Percentiles rank a stretch among this genome's conserved stretches.
These are phyloP conservation scores for Gaeumannomyces tritici DNA, from an alignment of 2,329 filamentous ascomycete genomes.

Conservation along the genomic window DNA sequence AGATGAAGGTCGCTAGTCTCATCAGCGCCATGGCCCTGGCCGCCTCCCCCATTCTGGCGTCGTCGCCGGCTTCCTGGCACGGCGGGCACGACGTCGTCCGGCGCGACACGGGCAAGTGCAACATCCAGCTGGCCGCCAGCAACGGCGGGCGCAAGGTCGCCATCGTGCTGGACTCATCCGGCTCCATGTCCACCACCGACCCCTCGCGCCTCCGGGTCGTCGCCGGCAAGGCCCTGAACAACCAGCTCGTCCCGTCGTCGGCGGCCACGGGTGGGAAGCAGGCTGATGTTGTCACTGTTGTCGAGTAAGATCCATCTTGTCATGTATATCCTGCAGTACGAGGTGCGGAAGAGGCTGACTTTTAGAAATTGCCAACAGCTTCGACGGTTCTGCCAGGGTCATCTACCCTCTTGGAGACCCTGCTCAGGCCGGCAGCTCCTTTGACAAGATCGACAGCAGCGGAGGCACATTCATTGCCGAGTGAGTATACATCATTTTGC, in stretches of 20 bases:
- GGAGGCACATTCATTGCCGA: slow-evolving; percentile 10
- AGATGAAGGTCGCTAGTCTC: not conserved
- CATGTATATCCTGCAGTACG: not conserved
- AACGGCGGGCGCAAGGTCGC: slow-evolving; percentile 9
- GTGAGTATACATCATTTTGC: not conserved
- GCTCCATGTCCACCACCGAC: slow-evolving; percentile 11
- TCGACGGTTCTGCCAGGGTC: slow-evolving; percentile 8
- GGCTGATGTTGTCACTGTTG: slow-evolving; percentile 10
- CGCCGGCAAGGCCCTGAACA: slow-evolving; percentile 10
- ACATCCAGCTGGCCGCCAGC: slow-evolving; percentile 8
- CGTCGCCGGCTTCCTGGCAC: not conserved
- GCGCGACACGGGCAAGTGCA: slow-evolving; percentile 7
- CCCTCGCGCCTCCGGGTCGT: slow-evolving; percentile 8
- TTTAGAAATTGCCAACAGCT: slow-evolving; percentile 4
- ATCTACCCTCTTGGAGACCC: slow-evolving; percentile 12
- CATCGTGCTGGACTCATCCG: slow-evolving; percentile 12
- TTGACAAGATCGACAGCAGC: slow-evolving; percentile 10
- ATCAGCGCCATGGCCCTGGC: not conserved
- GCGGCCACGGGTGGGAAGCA: slow-evolving; percentile 7
- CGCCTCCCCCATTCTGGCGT: not conserved
- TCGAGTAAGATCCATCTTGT: slow-evolving; percentile 8
- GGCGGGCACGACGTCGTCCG: not conserved
- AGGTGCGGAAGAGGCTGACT: not conserved
- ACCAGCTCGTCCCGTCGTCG: slow-evolving; percentile 7
- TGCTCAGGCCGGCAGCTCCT: slow-evolving; percentile 6